These are phyloP conservation scores for Xylaria sp. DNA, from an alignment of 2,329 filamentous ascomycete species.

Conservation along the genomic window DNA sequence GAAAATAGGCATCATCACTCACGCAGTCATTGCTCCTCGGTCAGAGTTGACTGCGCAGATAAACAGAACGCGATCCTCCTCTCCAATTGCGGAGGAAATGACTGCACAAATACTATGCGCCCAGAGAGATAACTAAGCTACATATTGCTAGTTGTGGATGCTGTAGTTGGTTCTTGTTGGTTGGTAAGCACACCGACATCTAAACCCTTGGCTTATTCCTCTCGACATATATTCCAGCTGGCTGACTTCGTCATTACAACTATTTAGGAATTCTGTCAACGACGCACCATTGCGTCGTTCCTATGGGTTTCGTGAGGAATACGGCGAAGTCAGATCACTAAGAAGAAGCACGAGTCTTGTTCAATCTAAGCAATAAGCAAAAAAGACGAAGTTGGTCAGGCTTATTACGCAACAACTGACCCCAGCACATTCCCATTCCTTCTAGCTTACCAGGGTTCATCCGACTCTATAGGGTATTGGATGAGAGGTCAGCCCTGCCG, in stretches of 20 bases:
- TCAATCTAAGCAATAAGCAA: background rate
- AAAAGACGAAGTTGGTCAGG: background rate
- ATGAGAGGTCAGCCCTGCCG: background rate
- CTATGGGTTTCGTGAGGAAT: background rate
- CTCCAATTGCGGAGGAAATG: conserved; percentile 1
- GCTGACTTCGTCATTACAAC: conserved; percentile 2
- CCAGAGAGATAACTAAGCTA: background rate
- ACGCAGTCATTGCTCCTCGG: background rate
- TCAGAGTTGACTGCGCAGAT: background rate
- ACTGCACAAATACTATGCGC: background rate
- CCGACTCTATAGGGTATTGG: background rate
- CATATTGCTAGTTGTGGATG: conserved; percentile 1
- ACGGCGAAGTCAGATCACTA: background rate
- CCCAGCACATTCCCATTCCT: background rate
- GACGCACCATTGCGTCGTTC: background rate
- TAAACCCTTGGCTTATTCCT: background rate
- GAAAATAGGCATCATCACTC: background rate
- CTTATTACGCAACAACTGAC: background rate
- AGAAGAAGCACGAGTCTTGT: background rate
- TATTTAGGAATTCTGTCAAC: background rate
- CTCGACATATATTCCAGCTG: background rate
- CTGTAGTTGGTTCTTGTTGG: conserved; percentile 7
- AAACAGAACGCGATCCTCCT: background rate
- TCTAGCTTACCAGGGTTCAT: background rate
- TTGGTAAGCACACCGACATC: conserved; percentile 12